These are phyloP conservation scores for Eleusine coracana DNA, from an alignment of 176 grass and related monocot species.

Conservation along the genomic window DNA sequence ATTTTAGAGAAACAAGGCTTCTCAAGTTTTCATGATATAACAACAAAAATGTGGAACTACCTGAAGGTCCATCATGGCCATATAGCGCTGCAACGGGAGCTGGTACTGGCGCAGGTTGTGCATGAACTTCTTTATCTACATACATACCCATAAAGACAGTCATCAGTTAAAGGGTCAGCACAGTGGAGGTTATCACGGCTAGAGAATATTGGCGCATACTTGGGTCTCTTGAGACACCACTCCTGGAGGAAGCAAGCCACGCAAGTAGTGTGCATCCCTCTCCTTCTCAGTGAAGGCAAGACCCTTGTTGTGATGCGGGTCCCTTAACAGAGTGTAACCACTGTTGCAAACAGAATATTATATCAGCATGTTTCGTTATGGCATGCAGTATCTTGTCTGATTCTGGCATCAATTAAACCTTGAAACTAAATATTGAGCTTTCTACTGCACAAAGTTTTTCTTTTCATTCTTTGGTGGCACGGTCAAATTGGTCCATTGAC, in stretches of 20 bases:
- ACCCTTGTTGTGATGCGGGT: slow-evolving; percentile 95
- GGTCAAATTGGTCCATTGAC: not conserved
- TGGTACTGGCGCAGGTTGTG: slow-evolving; percentile 83
- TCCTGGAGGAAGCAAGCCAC: slow-evolving; percentile 88
- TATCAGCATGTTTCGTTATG: slow-evolving; percentile 38
- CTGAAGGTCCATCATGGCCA: slow-evolving; percentile 99
- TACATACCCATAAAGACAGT: slow-evolving; percentile 34
- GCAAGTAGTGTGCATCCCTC: slow-evolving; percentile 90
- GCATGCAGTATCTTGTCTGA: not conserved
- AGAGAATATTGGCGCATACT: slow-evolving; percentile 36
- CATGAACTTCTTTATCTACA: slow-evolving; percentile 87
- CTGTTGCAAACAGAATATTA: slow-evolving; percentile 46
- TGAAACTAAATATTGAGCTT: not conserved
- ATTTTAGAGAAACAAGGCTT: not conserved
- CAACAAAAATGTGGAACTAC: slow-evolving; percentile 40
- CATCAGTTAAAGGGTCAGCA: not conserved
- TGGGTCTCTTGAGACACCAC: slow-evolving; percentile 79
- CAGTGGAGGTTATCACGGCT: slow-evolving; percentile 20
- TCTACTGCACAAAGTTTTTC: not conserved
- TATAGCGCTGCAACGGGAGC: slow-evolving; percentile 84
- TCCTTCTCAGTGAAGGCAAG: slow-evolving; percentile 81
- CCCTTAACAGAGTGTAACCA: slow-evolving; percentile 85
- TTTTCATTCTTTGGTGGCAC: not conserved
- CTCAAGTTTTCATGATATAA: slow-evolving; percentile 3
- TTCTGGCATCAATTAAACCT: not conserved